Percentiles rank a stretch among this genome's conserved stretches.
These are phyloP conservation scores for Edaphochlamys debaryana DNA, from an alignment of 139 green algal species.

Conservation along the genomic window DNA sequence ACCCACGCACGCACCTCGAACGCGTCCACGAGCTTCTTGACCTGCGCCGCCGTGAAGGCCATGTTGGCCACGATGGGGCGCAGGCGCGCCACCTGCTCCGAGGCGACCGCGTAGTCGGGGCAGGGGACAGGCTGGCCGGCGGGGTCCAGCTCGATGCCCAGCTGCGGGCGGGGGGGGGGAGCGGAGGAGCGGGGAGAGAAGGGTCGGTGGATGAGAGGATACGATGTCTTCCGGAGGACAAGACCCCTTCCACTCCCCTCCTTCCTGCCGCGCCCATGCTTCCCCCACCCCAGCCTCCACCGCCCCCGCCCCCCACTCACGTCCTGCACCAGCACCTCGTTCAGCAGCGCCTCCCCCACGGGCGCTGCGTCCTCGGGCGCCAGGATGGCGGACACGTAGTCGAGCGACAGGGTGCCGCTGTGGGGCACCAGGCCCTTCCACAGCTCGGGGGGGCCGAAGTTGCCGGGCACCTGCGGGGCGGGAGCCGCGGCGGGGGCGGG, in stretches of 20 bases:
- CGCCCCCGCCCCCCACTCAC: not conserved
- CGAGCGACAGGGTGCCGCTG: constrained; percentile 61
- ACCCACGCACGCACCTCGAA: constrained; percentile 45
- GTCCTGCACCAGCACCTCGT: not conserved
- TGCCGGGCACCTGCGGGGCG: constrained; percentile 31
- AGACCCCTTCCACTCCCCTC: not conserved
- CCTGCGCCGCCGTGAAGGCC: constrained; percentile 42
- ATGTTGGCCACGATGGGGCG: constrained; percentile 16
- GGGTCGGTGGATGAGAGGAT: too few species aligned
- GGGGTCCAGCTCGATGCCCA: constrained; percentile 35
- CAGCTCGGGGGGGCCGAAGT: constrained; percentile 58
- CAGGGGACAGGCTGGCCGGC: not conserved
- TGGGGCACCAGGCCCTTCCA: constrained; percentile 66
- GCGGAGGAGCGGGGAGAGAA: not conserved
- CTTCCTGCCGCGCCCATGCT: not conserved
- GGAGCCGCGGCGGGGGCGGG: too few species aligned
- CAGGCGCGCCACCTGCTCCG: constrained; percentile 9
- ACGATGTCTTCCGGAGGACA: too few species aligned
- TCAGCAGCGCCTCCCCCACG: not conserved
- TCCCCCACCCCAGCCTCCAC: too few species aligned
- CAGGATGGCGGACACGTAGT: constrained; percentile 52
- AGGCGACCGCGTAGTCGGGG: not conserved
- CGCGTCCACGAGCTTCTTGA: constrained; percentile 42
- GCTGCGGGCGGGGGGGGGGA: constrained; percentile 8
- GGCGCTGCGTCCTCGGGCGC: not conserved